Conservation (phyloP, 345 rosid genomes). For the Gossypium ekmanianum region DNA sequence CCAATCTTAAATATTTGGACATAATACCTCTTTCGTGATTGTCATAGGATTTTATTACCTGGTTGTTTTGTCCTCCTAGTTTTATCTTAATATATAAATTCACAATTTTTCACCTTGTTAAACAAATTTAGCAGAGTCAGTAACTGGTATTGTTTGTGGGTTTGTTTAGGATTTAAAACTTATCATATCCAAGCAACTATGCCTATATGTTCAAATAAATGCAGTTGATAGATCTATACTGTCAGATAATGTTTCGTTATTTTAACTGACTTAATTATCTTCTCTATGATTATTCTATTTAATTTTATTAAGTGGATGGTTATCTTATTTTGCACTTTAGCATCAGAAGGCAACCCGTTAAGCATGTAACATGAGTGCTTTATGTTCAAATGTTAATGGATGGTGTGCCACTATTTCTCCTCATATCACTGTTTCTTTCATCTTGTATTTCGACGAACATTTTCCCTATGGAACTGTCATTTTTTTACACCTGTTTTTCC, state of each 20-base stretch:
- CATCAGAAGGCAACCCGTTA: background rate
- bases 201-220: background rate
- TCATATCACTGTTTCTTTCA: background rate
- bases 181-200: background rate
- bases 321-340: background rate
- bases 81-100: background rate
- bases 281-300: background rate
- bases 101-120: constrained; percentile 2
- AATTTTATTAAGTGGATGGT: background rate
- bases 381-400: background rate
- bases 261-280: background rate
- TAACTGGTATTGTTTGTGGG: background rate
- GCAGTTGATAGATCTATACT: background rate
- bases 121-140: background rate
- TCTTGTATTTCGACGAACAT: background rate
- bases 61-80: background rate
- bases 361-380: background rate
- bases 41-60: background rate
- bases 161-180: background rate
- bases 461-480: background rate
- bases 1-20: background rate
- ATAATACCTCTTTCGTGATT: background rate
- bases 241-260: background rate
- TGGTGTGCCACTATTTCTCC: background rate
- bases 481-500: constrained; percentile 9